These are phyloP conservation scores for Termitomyces titanicus DNA, from an alignment of 768 basidiomycete genomes.

Conservation along the genomic window DNA sequence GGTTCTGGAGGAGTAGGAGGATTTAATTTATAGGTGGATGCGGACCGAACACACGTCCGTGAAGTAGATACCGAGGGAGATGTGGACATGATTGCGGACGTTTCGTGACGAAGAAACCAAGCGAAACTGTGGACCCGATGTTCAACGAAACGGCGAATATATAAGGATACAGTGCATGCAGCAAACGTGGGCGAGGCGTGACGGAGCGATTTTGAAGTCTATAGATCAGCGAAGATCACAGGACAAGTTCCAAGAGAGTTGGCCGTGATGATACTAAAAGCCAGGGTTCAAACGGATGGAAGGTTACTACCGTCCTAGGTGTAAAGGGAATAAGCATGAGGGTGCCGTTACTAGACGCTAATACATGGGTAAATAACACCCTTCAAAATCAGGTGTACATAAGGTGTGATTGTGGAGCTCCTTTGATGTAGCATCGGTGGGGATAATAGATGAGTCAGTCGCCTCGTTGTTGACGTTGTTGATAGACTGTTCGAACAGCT, in stretches of 20 bases:
- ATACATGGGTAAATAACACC: background rate
- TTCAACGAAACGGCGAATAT: conserved; percentile 7
- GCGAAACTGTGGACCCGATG: background rate
- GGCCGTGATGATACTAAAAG: background rate
- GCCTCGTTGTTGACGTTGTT: conserved; percentile 3
- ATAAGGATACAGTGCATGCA: conserved; percentile 9
- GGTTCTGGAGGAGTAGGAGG: conserved; percentile 6
- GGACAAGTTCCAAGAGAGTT: background rate
- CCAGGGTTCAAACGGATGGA: background rate
- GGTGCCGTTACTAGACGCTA: conserved; percentile 2
- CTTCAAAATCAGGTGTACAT: conserved; percentile 1
- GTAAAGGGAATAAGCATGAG: background rate
- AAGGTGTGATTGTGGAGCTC: conserved; percentile 12
- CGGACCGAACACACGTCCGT: conserved; percentile 7
- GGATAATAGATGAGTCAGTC: conserved; percentile 7
- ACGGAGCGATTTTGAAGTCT: conserved; percentile 1
- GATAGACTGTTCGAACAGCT: background rate
- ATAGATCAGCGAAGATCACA: conserved; percentile 2
- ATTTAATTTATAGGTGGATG: conserved; percentile 8
- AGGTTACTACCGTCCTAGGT: background rate
- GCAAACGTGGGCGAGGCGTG: conserved; percentile 14
- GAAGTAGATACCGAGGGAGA: conserved; percentile 14
- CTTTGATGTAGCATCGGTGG: conserved; percentile 1
- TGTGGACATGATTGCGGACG: conserved; percentile 6
- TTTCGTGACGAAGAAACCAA: background rate